Evolutionary conservation across 1,139 yeast species (phyloP), one percentile per base, ranked within the genome.

Genomic region (Diutina sp.): DNA sequence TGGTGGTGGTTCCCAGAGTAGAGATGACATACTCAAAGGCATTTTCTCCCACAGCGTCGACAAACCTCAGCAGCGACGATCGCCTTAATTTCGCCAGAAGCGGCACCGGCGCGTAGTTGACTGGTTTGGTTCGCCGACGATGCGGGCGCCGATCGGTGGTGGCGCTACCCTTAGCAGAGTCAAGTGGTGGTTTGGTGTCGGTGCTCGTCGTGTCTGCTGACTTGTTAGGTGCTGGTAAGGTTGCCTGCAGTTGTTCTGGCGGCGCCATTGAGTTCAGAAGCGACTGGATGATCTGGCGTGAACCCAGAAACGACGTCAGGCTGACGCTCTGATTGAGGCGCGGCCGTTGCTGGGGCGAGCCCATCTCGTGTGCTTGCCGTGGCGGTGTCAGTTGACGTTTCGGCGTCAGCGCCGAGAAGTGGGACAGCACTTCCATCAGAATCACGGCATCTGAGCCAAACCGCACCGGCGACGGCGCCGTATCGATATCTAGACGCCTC

Each of bases 11-110:
- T 45, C 47, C 28, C 4, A 38, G 30, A 8, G 32, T n/a, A 7
- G 51, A 47, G n/a, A 47, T 47, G 21, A 47, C 38, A 12, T 21
- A 47, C 25, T 32, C 16, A 11, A 28, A 50, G 41, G 32, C 32
- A 32, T 50, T 32, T 28, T 50, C 53, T 5, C 29, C 53, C n/a
- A 32, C 53, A 2, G 53, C 53, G 18, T 50, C 53, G 14, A 50
- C 53, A 32, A 50, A 50, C 8, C 16, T 12, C 44, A 16, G 41
- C 30, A 25, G 51, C 53, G 32, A 38, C 9, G 28, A 32, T 8
- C 53, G 53, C 11, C 53, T 9, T 14, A 50, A n/a, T 45, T 50
- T 50, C 14, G 53, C 53, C 53, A 30, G 44, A 6, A 50, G 53
- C 6, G 53, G 53, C 4, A 50, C 28, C 45, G 53, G 53, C n/a